These are phyloP conservation scores for Globisporangium abappressorium DNA, from an alignment of 352 stramenopile genomes.

Conservation along the genomic window DNA sequence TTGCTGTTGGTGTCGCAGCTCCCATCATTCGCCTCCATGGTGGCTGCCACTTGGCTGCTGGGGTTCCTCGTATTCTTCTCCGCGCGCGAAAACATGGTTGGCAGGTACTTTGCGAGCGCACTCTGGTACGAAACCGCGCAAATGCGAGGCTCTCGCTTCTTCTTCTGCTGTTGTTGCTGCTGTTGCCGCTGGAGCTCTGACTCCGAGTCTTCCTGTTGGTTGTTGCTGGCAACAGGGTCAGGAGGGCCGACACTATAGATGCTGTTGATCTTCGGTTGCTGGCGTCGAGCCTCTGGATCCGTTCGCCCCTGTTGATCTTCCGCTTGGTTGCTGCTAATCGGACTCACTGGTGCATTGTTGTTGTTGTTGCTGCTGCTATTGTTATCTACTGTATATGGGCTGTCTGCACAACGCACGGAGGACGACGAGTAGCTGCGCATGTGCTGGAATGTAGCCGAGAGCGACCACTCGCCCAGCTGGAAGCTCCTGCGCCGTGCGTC, in stretches of 20 bases:
- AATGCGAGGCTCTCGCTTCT: neutral
- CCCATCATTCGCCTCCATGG: neutral
- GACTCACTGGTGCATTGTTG: neutral
- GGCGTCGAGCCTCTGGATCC: no score
- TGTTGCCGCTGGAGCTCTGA: neutral
- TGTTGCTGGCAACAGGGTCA: neutral
- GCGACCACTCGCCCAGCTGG: neutral
- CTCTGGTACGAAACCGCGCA: conserved; percentile 1
- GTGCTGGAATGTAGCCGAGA: neutral
- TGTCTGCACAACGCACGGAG: neutral
- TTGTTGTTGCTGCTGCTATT: neutral
- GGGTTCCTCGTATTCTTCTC: neutral
- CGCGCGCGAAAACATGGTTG: neutral
- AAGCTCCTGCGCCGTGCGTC: neutral
- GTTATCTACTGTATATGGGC: neutral
- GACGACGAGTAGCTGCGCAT: neutral
- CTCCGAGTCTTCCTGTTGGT: neutral
- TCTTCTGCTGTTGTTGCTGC: neutral
- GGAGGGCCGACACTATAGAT: no score
- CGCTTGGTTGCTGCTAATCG: neutral
- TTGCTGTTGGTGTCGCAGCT: neutral
- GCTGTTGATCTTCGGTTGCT: neutral
- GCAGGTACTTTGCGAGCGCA: neutral
- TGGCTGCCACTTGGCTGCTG: no score
- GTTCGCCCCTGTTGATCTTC: neutral